Evolutionary conservation across 2,329 filamentous ascomycete genomes (phyloP).

Genomic region (Lachnellula subtilissima): DNA sequence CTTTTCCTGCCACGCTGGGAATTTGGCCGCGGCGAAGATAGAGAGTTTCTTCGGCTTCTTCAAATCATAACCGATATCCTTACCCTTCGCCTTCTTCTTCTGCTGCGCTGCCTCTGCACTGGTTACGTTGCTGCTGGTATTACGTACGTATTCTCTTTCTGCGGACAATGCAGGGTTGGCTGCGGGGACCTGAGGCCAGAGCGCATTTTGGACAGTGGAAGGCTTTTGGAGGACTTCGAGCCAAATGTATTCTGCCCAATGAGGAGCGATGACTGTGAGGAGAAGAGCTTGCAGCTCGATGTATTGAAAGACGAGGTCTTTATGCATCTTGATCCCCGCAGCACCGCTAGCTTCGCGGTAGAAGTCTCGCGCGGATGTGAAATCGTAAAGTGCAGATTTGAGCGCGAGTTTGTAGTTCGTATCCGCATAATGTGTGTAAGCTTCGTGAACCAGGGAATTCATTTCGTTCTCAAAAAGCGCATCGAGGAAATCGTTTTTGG

Average conservation of each 20-base stretch:
- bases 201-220: slow-evolving; percentile 71
- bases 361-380: slow-evolving; percentile 80
- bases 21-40: slow-evolving; percentile 74
- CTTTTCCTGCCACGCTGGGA: slow-evolving; percentile 87
- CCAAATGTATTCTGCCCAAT: slow-evolving; percentile 95
- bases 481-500: slow-evolving; percentile 76
- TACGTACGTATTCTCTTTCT: slow-evolving; percentile 75
- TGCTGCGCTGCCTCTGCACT: slow-evolving; percentile 76
- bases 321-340: slow-evolving; percentile 80
- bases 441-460: slow-evolving; percentile 74
- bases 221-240: slow-evolving; percentile 79
- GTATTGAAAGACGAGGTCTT: slow-evolving; percentile 71
- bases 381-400: slow-evolving; percentile 83
- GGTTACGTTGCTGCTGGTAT: slow-evolving; percentile 70
- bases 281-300: slow-evolving; percentile 82
- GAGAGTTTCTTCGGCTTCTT: slow-evolving; percentile 88
- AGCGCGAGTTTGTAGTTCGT: slow-evolving; percentile 84
- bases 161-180: slow-evolving; percentile 66
- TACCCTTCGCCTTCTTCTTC: slow-evolving; percentile 92
- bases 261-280: slow-evolving; percentile 78
- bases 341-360: slow-evolving; percentile 80
- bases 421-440: slow-evolving; percentile 70
- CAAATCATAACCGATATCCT: slow-evolving; percentile 77
- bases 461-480: slow-evolving; percentile 90
- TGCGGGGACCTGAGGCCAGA: slow-evolving; percentile 65